Base-by-base conservation (phyloP, 1,139 yeast species). In the Scheffersomyces insectosa region DNA sequence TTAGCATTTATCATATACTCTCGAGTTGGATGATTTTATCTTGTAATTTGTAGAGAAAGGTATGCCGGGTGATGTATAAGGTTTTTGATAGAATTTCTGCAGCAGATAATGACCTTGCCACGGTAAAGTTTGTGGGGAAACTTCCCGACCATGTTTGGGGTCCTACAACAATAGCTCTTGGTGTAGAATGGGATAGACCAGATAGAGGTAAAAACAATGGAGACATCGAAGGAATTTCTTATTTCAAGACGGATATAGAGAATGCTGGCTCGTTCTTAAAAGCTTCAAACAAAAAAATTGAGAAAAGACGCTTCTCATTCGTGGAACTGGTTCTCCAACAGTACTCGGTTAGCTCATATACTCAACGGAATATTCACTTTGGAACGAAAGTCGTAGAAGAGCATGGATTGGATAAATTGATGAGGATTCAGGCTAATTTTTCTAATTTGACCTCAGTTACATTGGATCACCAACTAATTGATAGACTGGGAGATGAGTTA, bases 161-260 rank as follows among this genome's bases (percentile, higher is more conserved):
- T 0, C 60, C 60, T 5, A 65, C 60, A 3, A 49, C 50, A 0
- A 32, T 42, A 0, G 90, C 93, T 0, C 64, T 79, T 12, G 97
- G 97, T 0, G 74, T 91, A 1, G 97, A 91, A 59, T 91, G 97
- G 97, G 97, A 91, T 59, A 72, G 81, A 42, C 62, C 75, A 1
- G 57, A 56, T 4, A 72, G 81, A 39, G 99, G 99, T 10, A 86
- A 88, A 59, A 90, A 93, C 57, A 77, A 80, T 52, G 99, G 99
- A 7, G 70, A 73, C 25, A 79, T 81, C 38, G 75, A 81, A 37
- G 95, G 87, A 2, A 55, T 65, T 5, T 60, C 65, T 36, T 89
- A 89, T 62, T 90, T 90, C 59, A 62, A 63, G 3, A 60, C 71
- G 4, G 39, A 39, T 3, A 40, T 49, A 1, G 46, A 55, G 1